phyloP scores from a whole-genome alignment of 2,329 filamentous ascomycete genomes.

The Talaromyces sp. region DNA sequence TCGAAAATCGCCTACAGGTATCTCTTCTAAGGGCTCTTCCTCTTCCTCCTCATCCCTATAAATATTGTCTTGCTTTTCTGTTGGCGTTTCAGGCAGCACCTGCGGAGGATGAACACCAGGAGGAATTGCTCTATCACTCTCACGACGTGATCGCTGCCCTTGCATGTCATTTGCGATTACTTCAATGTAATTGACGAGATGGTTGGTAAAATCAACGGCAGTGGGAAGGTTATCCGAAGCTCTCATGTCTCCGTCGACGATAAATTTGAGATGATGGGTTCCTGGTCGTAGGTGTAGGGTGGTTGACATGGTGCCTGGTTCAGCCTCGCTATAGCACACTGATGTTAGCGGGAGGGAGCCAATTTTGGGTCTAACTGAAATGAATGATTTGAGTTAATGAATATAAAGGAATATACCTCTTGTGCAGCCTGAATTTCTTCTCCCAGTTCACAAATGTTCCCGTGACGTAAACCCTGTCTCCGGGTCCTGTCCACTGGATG shows the following conservation, averaged over 20 bases:
- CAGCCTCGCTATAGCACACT: conserved; percentile 31
- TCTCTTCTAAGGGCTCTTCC: conserved; percentile 49
- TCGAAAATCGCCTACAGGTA: conserved; percentile 59
- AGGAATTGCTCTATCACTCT: conserved; percentile 31
- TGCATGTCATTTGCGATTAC: conserved; percentile 69
- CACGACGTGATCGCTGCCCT: conserved; percentile 23
- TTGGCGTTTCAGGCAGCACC: conserved; percentile 32
- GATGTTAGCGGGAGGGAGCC: neutral
- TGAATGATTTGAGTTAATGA: neutral
- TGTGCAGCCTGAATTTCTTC: conserved; percentile 81
- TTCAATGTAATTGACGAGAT: conserved; percentile 97
- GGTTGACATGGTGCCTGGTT: conserved; percentile 63
- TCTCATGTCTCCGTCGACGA: conserved; percentile 90
- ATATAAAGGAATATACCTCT: conserved; percentile 58
- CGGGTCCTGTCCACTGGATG: conserved; percentile 78
- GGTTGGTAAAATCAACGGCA: conserved; percentile 96
- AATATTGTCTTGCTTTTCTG: conserved; percentile 29
- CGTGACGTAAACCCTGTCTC: conserved; percentile 91
- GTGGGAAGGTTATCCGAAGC: conserved; percentile 84
- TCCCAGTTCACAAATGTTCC: conserved; percentile 98
- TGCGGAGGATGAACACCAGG: conserved; percentile 41
- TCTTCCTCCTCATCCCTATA: conserved; percentile 40
- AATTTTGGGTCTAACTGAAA: neutral
- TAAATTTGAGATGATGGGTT: conserved; percentile 93
- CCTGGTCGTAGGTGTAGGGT: conserved; percentile 81